Evolutionary conservation across 805 yeast genomes (phyloP).

Genomic region (Maudiozyma pseudohumilis): DNA sequence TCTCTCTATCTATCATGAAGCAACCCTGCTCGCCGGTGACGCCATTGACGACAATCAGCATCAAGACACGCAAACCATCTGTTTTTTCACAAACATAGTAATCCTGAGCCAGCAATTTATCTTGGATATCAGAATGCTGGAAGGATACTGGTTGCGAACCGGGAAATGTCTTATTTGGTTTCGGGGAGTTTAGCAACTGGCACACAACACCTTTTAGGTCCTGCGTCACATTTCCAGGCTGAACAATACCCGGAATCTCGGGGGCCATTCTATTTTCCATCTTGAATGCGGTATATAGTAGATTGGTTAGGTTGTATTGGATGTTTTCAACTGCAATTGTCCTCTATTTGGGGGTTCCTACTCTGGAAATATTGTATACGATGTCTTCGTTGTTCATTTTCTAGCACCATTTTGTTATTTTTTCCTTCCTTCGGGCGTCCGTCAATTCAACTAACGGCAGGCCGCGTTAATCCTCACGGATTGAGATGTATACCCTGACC

Average conservation of each 20-base stretch:
- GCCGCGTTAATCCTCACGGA: no score
- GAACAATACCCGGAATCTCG: constrained; percentile 72
- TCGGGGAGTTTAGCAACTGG: constrained; percentile 45
- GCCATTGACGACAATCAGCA: constrained; percentile 53
- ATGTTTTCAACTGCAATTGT: no score
- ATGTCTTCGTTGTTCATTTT: no score
- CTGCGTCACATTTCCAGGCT: constrained; percentile 60
- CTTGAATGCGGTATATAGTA: no score
- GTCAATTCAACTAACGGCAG: no score
- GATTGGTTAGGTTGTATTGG: no score
- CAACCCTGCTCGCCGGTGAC: constrained; percentile 79
- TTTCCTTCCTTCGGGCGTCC: no score
- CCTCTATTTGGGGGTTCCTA: no score
- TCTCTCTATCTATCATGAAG: constrained; percentile 79
- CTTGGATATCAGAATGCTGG: constrained; percentile 57
- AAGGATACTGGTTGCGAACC: constrained; percentile 96
- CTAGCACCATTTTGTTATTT: no score
- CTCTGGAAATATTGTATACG: no score
- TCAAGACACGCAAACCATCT: constrained; percentile 81
- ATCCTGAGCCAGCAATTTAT: constrained; percentile 56
- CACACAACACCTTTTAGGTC: constrained; percentile 64
- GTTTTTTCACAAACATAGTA: constrained; percentile 93
- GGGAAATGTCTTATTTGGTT: constrained; percentile 48
- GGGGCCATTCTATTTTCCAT: constrained; percentile 50
- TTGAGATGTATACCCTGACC: no score